Percentiles rank a stretch among this genome's conserved stretches.
phyloP scores from a whole-genome alignment of 2,329 filamentous ascomycete genomes.

The Lachnellula arida region DNA sequence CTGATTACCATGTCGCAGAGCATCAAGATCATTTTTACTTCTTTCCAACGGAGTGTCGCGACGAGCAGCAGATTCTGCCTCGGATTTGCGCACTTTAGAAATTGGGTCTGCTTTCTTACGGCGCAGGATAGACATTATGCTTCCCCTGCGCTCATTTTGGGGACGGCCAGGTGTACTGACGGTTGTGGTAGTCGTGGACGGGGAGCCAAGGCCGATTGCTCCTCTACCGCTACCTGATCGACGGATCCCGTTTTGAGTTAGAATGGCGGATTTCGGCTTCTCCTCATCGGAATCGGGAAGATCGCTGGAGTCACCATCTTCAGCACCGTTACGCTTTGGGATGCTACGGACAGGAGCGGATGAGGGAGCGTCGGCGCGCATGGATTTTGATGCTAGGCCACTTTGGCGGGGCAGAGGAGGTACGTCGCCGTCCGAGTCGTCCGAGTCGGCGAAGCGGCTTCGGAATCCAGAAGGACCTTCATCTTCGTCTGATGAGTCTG shows the following conservation, averaged over 20 bases:
- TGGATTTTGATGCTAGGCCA: constrained; percentile 12
- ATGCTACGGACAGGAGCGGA: constrained; percentile 43
- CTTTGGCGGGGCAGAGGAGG: constrained; percentile 18
- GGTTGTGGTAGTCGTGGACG: neutral
- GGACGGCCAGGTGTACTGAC: constrained; percentile 20
- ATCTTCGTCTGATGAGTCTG: constrained; percentile 34
- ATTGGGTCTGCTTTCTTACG: constrained; percentile 54
- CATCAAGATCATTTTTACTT: constrained; percentile 47
- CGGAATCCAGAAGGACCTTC: constrained; percentile 29
- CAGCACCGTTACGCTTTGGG: constrained; percentile 40
- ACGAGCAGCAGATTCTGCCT: constrained; percentile 54
- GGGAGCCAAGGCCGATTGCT: constrained; percentile 17
- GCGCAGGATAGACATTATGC: constrained; percentile 57
- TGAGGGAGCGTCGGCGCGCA: constrained; percentile 17
- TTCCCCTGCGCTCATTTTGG: constrained; percentile 39
- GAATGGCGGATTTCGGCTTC: constrained; percentile 9
- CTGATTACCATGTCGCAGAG: constrained; percentile 34
- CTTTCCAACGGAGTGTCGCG: constrained; percentile 60
- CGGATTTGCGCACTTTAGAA: constrained; percentile 50
- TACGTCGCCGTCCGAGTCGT: constrained; percentile 51
- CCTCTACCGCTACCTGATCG: constrained; percentile 35
- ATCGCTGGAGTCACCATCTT: constrained; percentile 57
- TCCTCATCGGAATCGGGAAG: constrained; percentile 57
- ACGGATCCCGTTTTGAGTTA: constrained; percentile 24
- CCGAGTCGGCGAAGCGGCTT: constrained; percentile 55